Conservation (phyloP, 1,284 basidiomycete genomes). For the Cerrena zonata region DNA sequence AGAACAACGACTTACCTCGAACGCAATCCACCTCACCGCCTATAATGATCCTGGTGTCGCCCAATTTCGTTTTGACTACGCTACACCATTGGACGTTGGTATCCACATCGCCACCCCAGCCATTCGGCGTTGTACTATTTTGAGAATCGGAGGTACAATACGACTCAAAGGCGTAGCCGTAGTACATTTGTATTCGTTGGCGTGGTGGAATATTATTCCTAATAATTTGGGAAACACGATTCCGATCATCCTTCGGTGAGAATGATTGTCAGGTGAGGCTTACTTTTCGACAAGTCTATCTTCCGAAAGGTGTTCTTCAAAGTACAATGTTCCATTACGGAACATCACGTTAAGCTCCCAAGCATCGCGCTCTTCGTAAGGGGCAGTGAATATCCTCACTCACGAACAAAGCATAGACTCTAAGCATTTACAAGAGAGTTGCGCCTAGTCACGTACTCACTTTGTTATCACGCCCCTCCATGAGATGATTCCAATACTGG, state of each 20-base stretch:
- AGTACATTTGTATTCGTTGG: slow-evolving; percentile 61
- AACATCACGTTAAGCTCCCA: slow-evolving; percentile 85
- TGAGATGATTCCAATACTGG: slow-evolving; percentile 58
- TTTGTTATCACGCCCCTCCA: slow-evolving; percentile 93
- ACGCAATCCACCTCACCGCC: slow-evolving; percentile 97
- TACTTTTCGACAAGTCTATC: slow-evolving; percentile 65
- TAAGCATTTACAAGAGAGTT: no score
- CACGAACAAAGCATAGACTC: slow-evolving; percentile 28
- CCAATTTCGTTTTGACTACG: slow-evolving; percentile 86
- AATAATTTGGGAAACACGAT: no score
- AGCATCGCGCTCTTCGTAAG: slow-evolving; percentile 74
- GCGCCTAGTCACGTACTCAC: no score
- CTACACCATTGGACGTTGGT: slow-evolving; percentile 96
- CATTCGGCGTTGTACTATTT: slow-evolving; percentile 22
- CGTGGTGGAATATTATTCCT: slow-evolving; percentile 60
- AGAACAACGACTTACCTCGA: slow-evolving; percentile 46
- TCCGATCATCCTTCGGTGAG: not conserved
- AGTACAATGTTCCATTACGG: slow-evolving; percentile 71
- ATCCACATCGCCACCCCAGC: slow-evolving; percentile 85
- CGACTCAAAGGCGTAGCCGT: slow-evolving; percentile 83
- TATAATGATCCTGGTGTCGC: slow-evolving; percentile 73
- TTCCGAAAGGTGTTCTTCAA: slow-evolving; percentile 74
- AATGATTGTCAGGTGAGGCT: slow-evolving; percentile 15
- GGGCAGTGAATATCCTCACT: slow-evolving; percentile 68
- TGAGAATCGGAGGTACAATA: slow-evolving; percentile 60